phyloP scores from a whole-genome alignment of 805 yeast genomes.

The Wickerhamiella sorbophila region DNA sequence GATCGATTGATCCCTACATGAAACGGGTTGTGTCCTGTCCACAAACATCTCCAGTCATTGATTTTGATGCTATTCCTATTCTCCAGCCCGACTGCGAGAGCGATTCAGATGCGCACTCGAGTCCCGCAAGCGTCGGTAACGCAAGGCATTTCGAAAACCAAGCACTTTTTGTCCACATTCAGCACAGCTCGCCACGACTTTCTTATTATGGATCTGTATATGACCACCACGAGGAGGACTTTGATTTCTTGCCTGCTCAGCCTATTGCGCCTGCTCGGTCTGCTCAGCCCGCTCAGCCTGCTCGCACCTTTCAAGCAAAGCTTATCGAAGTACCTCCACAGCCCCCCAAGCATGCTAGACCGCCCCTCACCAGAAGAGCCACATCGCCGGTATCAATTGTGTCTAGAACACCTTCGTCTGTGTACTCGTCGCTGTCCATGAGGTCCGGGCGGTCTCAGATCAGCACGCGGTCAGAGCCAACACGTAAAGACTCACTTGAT shows the following conservation, averaged over 20 bases:
- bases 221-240: constrained; percentile 1
- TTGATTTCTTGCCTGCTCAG: background rate
- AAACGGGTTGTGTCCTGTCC: background rate
- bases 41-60: background rate
- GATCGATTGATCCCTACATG: background rate
- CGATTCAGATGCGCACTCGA: background rate
- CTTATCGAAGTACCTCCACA: background rate
- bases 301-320: background rate
- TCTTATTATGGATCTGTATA: background rate
- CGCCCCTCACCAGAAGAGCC: background rate
- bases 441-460: background rate
- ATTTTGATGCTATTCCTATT: constrained; percentile 11
- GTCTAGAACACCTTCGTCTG: background rate
- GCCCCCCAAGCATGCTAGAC: background rate
- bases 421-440: background rate
- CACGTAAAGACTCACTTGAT: constrained; percentile 4
- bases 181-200: background rate
- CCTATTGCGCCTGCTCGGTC: background rate
- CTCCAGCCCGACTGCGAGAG: constrained; percentile 5
- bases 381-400: background rate
- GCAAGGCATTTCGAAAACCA: background rate
- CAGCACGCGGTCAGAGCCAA: background rate
- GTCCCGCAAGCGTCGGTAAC: background rate
- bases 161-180: background rate
- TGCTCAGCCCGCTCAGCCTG: background rate